Evolutionary conservation across 2,329 filamentous ascomycete species (phyloP), one percentile per base, ranked within the genome.

Genomic region (Bipolaris victoriae): DNA sequence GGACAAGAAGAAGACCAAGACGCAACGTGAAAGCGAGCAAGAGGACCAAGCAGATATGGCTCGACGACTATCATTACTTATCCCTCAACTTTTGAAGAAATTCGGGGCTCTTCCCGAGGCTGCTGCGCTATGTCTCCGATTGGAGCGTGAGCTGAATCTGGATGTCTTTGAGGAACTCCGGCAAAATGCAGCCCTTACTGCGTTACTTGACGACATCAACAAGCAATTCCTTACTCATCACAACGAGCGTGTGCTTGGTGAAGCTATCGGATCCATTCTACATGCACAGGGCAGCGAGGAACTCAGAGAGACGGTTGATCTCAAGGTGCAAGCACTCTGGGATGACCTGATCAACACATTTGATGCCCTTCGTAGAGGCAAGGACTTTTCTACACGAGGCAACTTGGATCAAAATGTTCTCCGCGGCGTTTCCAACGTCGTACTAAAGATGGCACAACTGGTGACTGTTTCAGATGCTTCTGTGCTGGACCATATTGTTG

Each of bases 171-270:
- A 93, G 71, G 91, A 96, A 69, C 81, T 98, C 36, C 89, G 93
- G 49, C 92, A 97, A 73, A 92, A 96, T 64, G 87, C 91, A 0
- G 88, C 89, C 1, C 96, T 96, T 71, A 86, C 88, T 6, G 87
- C 89, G 20, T 80, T 98, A 29, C 81, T 99, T 1, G 92, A 97
- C 65, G 93, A 97, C 69, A 92, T 98, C 66, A 92, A 91, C 75
- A 92, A 91, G 56, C 95, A 99, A 68, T 98, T 99, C 78, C 88
- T 90, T 67, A 88, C 92, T n/a, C 95, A 99, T 71, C 90, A 91
- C 41, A 91, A 96, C 69, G 90, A 91, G 67, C 86, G 86, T 53
- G 93, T 98, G 16, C 82, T 99, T 44, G 87, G 87, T 10, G 93
- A 97, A 75, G 94, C 92, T 13, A 89, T 90, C 26, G 84, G 87